phyloP scores from a whole-genome alignment of 176 grass and related monocot genomes.

The Rhipidocladum racemiflorum region DNA sequence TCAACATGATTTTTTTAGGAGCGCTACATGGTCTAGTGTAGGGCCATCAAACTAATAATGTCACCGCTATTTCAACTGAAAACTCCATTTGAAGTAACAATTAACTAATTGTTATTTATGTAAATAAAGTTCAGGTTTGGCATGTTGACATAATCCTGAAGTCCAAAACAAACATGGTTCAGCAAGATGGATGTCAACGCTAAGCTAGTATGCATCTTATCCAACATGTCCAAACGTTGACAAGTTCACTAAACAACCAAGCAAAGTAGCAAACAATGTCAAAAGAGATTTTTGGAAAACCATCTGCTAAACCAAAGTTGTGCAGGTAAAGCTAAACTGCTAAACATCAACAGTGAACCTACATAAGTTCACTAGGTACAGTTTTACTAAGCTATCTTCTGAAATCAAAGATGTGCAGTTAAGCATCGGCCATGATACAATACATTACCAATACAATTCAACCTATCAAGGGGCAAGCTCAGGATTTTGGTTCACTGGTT shows the following conservation, averaged over 20 bases:
- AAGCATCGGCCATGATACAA: neutral
- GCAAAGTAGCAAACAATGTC: neutral
- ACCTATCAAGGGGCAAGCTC: neutral
- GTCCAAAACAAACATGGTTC: neutral
- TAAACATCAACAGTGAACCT: constrained; percentile 3
- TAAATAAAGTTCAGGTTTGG: neutral
- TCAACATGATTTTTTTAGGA: too few species aligned
- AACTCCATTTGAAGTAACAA: neutral
- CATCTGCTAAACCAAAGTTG: neutral
- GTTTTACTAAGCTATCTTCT: too few species aligned
- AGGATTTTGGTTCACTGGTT: neutral
- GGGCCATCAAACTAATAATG: constrained; percentile 10
- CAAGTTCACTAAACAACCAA: constrained; percentile 1
- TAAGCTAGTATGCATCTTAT: neutral
- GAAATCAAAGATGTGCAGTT: too few species aligned
- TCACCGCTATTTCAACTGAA: constrained; percentile 1
- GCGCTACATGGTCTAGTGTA: neutral
- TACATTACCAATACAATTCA: neutral
- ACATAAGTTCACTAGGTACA: too few species aligned
- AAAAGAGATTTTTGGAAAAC: neutral
- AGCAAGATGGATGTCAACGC: neutral
- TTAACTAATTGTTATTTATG: neutral
- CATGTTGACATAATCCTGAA: constrained; percentile 8
- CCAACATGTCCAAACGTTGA: neutral
- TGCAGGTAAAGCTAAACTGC: neutral